These are phyloP conservation scores for Cylindrotheca closterium DNA, from an alignment of 108 stramenopile species.

Conservation along the genomic window DNA sequence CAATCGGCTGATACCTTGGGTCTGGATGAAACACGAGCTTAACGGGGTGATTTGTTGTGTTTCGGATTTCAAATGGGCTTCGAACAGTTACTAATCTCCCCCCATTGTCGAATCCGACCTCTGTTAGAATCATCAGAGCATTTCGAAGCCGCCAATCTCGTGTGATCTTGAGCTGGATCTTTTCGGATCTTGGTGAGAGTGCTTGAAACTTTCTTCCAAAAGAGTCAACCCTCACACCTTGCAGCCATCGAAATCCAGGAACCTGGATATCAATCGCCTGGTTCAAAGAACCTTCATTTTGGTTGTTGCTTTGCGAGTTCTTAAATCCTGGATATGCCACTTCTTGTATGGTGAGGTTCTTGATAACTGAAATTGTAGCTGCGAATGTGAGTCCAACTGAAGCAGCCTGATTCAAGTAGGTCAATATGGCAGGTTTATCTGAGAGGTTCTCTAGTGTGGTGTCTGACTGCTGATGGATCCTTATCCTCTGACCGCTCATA, in stretches of 20 bases:
- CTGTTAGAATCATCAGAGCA: conserved; percentile 80
- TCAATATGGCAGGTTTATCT: conserved; percentile 38
- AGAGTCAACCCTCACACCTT: conserved; percentile 73
- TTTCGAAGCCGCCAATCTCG: conserved; percentile 82
- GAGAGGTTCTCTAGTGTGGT: conserved; percentile 24
- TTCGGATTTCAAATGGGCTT: conserved; percentile 79
- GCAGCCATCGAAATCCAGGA: conserved; percentile 89
- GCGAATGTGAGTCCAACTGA: conserved; percentile 74
- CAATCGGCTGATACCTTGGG: conserved; percentile 35
- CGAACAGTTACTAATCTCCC: conserved; percentile 80
- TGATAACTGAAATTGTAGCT: conserved; percentile 81
- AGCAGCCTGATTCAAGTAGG: conserved; percentile 79
- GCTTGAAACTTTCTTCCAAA: conserved; percentile 79
- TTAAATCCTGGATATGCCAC: conserved; percentile 81
- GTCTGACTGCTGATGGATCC: conserved; percentile 69
- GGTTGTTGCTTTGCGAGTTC: conserved; percentile 25
- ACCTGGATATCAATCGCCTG: conserved; percentile 88
- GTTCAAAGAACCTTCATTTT: conserved; percentile 21
- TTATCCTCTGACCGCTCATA: conserved; percentile 83
- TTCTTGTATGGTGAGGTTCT: conserved; percentile 79
- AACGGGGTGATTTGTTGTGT: conserved; percentile 84
- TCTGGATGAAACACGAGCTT: conserved; percentile 74
- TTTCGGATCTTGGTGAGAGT: conserved; percentile 61
- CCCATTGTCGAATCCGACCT: conserved; percentile 86
- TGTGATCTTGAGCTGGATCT: conserved; percentile 47